Conservation (phyloP, 1,284 basidiomycete species). For the Dichomitus squalens region DNA sequence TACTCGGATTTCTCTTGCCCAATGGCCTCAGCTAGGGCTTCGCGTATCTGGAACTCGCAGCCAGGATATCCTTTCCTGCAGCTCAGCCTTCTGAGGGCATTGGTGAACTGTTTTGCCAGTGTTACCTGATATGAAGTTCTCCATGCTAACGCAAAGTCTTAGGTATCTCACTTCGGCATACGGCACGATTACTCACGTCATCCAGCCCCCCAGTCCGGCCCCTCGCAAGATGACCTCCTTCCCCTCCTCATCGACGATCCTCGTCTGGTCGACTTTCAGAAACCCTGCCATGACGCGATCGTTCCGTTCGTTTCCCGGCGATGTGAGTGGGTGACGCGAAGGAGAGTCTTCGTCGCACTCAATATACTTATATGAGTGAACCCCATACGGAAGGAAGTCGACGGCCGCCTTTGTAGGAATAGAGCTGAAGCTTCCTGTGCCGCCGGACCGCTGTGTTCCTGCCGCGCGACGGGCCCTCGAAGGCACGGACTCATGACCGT, state of each 20-base stretch:
- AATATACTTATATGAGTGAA: too few species aligned
- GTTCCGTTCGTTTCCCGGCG: too few species aligned
- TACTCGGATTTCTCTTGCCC: slow-evolving; percentile 62
- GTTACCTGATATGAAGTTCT: slow-evolving; percentile 59
- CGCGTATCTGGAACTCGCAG: slow-evolving; percentile 70
- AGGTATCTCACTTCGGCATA: neutral
- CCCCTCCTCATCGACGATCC: slow-evolving; percentile 56
- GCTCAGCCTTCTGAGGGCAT: neutral
- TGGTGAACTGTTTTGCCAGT: too few species aligned
- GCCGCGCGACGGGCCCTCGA: too few species aligned
- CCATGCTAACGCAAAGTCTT: slow-evolving; percentile 44
- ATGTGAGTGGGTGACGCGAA: too few species aligned
- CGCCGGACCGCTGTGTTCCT: too few species aligned
- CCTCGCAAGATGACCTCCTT: slow-evolving; percentile 64
- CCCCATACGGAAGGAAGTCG: too few species aligned
- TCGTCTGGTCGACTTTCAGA: slow-evolving; percentile 56
- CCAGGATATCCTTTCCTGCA: slow-evolving; percentile 52
- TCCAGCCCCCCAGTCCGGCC: slow-evolving; percentile 72
- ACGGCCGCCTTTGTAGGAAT: neutral
- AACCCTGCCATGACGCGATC: slow-evolving; percentile 36
- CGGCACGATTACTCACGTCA: slow-evolving; percentile 51
- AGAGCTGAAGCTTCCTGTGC: too few species aligned
- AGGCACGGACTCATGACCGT: too few species aligned
- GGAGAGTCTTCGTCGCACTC: too few species aligned
- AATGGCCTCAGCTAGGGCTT: slow-evolving; percentile 57